Evolutionary conservation across 352 stramenopile genomes (phyloP).

Genomic region (Pythium sp.): DNA sequence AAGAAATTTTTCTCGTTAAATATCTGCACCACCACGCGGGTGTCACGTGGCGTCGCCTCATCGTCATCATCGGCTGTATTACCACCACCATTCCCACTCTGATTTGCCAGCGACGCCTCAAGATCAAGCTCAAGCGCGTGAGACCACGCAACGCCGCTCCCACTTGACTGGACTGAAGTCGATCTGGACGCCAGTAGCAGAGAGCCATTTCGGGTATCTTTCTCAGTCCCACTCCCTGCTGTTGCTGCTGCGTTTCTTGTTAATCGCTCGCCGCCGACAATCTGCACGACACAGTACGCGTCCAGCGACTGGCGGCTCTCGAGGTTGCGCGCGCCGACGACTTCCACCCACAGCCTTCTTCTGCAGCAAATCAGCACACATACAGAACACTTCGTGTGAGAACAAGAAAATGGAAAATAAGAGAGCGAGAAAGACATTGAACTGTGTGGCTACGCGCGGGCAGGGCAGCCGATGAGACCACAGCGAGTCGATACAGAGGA

Average conservation of each 20-base stretch:
- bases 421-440: background rate
- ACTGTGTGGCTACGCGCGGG: background rate
- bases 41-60: background rate
- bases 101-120: background rate
- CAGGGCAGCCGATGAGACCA: too few species aligned
- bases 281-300: conserved; percentile 62
- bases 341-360: conserved; percentile 57
- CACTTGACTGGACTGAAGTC: conserved; percentile 18
- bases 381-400: background rate
- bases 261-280: conserved; percentile 16
- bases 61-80: conserved; percentile 11
- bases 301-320: conserved; percentile 57
- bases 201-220: background rate
- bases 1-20: conserved; percentile 81
- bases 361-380: conserved; percentile 15
- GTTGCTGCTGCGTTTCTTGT: background rate
- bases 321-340: conserved; percentile 70
- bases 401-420: background rate
- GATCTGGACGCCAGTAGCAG: conserved; percentile 14
- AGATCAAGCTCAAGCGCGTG: conserved; percentile 42
- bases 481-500: background rate
- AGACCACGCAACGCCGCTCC: conserved; percentile 37
- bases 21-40: conserved; percentile 39
- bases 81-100: conserved; percentile 6
- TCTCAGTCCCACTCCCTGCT: background rate